Evolutionary conservation across 495 filamentous ascomycete species (phyloP).

Genomic region (Penicillium malachiteum): DNA sequence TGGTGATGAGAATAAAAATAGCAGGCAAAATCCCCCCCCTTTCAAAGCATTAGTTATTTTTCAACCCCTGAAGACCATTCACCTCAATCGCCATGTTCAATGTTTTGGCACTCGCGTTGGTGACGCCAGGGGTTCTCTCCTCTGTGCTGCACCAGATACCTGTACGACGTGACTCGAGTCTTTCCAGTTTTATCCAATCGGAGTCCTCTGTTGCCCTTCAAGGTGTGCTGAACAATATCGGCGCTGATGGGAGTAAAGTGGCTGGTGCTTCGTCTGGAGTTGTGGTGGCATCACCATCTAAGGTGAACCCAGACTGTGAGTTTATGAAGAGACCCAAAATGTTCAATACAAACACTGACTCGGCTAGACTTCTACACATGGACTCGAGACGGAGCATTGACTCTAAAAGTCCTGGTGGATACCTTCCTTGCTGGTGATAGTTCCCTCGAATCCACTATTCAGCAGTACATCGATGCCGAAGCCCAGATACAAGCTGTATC

Average conservation of each 20-base stretch:
- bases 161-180: constrained; percentile 7
- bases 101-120: constrained; percentile 13
- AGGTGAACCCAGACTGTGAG: constrained; percentile 54
- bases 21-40: not conserved
- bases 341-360: not conserved
- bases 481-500: constrained; percentile 49
- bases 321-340: not conserved
- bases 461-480: constrained; percentile 57
- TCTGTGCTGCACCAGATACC: constrained; percentile 7
- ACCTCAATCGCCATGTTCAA: constrained; percentile 10
- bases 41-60: not conserved
- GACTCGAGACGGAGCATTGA: constrained; percentile 60
- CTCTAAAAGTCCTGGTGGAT: constrained; percentile 53
- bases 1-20: not conserved
- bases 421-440: constrained; percentile 46
- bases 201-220: constrained; percentile 54
- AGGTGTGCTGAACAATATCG: constrained; percentile 59
- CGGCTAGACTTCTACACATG: constrained; percentile 59
- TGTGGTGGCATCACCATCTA: constrained; percentile 57
- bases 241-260: constrained; percentile 46
- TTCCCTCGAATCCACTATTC: constrained; percentile 46
- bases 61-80: too few species aligned
- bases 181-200: constrained; percentile 53
- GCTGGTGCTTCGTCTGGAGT: constrained; percentile 48
- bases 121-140: constrained; percentile 14